phyloP scores from a whole-genome alignment of 768 basidiomycete genomes.

The Boletus coccyginus region DNA sequence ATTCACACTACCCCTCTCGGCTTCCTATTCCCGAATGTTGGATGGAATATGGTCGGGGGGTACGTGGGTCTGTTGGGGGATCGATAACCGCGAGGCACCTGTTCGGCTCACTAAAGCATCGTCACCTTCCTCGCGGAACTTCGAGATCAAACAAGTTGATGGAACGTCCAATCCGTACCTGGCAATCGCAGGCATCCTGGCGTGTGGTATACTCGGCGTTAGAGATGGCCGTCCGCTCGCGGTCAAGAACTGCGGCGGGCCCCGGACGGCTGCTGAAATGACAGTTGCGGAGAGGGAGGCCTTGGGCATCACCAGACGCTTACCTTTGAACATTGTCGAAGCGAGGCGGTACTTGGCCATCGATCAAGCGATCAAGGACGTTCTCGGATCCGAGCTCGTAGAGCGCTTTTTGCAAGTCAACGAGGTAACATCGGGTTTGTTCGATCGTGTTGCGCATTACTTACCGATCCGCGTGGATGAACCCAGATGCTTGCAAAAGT shows the following conservation, averaged over 20 bases:
- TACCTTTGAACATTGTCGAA: conserved; percentile 50
- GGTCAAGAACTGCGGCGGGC: conserved; percentile 36
- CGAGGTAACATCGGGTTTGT: conserved; percentile 36
- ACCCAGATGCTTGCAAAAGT: conserved; percentile 20
- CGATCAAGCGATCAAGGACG: conserved; percentile 35
- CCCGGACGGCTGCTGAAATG: conserved; percentile 40
- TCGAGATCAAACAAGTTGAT: conserved; percentile 62
- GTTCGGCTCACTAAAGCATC: conserved; percentile 52
- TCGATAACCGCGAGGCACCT: conserved; percentile 65
- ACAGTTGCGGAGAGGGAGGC: conserved; percentile 40
- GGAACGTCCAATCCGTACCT: conserved; percentile 63
- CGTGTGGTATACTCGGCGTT: conserved; percentile 54
- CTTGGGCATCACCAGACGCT: conserved; percentile 47
- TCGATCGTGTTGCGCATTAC: too few relatives aligned
- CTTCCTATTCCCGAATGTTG: conserved; percentile 61
- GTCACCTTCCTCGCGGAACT: conserved; percentile 51
- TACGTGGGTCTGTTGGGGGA: conserved; percentile 67
- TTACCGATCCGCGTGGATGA: neutral
- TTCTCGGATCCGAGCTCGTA: conserved; percentile 48
- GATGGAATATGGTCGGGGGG: conserved; percentile 74
- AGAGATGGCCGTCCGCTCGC: conserved; percentile 34
- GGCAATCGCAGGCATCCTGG: conserved; percentile 54
- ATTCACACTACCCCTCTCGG: conserved; percentile 54
- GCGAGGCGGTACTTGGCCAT: conserved; percentile 41
- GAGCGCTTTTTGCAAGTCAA: conserved; percentile 48